Evolutionary conservation across 2,329 filamentous ascomycete genomes (phyloP).

Genomic region (Alternaria sp.): DNA sequence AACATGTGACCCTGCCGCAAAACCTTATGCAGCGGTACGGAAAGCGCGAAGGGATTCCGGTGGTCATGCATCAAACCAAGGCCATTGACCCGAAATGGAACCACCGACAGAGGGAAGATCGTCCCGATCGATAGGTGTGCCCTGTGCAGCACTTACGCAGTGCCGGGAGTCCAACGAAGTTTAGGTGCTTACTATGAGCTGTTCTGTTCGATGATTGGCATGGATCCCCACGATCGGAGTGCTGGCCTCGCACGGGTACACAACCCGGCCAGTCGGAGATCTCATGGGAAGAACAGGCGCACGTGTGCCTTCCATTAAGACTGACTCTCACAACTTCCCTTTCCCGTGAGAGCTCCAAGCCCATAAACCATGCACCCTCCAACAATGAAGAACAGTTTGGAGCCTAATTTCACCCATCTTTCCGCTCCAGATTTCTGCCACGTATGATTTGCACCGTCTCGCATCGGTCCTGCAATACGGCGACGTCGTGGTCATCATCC

Average conservation of each 20-base stretch:
- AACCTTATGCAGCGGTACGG: neutral
- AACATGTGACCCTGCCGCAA: neutral
- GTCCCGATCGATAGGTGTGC: neutral
- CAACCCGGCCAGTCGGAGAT: neutral
- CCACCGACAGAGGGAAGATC: neutral
- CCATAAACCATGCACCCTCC: neutral
- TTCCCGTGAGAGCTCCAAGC: neutral
- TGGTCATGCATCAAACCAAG: neutral
- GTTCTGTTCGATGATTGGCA: neutral
- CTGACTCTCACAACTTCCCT: neutral
- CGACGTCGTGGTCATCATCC: conserved; percentile 6
- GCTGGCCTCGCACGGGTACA: neutral
- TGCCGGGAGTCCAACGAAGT: neutral
- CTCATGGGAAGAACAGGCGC: neutral
- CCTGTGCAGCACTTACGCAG: neutral
- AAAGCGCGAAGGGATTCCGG: neutral
- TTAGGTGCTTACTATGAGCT: neutral
- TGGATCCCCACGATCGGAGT: neutral
- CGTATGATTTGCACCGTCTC: conserved; percentile 20
- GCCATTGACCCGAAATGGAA: conserved; percentile 7
- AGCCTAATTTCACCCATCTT: neutral
- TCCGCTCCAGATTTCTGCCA: conserved; percentile 28
- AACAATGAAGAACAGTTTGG: neutral
- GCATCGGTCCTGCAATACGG: conserved; percentile 13
- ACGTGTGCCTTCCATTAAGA: neutral